A percentile compares a stretch with the other conserved stretches of the same genome.
phyloP scores from a whole-genome alignment of 495 filamentous ascomycete species.

The Wilcoxina mikolae region DNA sequence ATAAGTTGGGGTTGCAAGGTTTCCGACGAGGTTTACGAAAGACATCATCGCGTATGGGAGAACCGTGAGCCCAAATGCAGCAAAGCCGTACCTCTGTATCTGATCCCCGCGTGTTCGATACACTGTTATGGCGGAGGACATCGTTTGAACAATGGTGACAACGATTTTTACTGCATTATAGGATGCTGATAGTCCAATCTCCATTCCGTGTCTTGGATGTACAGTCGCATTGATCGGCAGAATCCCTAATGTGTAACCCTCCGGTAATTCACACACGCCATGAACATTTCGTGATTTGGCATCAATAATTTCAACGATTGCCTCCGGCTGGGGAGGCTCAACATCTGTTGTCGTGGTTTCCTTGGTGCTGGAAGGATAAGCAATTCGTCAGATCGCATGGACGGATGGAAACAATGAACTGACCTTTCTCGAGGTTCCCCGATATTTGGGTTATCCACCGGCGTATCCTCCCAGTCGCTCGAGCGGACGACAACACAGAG shows the following conservation, averaged over 20 bases:
- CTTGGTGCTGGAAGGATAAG: neutral
- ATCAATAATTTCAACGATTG: neutral
- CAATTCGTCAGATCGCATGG: neutral
- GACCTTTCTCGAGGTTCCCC: neutral
- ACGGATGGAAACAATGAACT: neutral
- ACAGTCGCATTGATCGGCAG: slow-evolving; percentile 16
- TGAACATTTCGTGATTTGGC: neutral
- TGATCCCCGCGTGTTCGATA: slow-evolving; percentile 32
- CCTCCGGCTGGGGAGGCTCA: no score
- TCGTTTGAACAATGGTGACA: slow-evolving; percentile 30
- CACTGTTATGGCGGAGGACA: slow-evolving; percentile 30
- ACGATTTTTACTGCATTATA: slow-evolving; percentile 22
- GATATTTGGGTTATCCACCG: neutral
- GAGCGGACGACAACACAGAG: neutral
- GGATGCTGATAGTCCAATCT: slow-evolving; percentile 11
- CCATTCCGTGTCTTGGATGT: neutral
- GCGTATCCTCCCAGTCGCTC: neutral
- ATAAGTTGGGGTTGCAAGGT: slow-evolving; percentile 31
- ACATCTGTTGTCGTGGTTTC: no score
- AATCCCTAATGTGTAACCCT: slow-evolving; percentile 15
- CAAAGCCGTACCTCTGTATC: slow-evolving; percentile 32
- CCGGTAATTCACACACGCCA: slow-evolving; percentile 15
- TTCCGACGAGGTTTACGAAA: slow-evolving; percentile 45
- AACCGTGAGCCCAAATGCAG: slow-evolving; percentile 36
- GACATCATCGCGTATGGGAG: slow-evolving; percentile 51